Evolutionary conservation across 352 stramenopile genomes (phyloP).

Genomic region (Globisporangium splendens): DNA sequence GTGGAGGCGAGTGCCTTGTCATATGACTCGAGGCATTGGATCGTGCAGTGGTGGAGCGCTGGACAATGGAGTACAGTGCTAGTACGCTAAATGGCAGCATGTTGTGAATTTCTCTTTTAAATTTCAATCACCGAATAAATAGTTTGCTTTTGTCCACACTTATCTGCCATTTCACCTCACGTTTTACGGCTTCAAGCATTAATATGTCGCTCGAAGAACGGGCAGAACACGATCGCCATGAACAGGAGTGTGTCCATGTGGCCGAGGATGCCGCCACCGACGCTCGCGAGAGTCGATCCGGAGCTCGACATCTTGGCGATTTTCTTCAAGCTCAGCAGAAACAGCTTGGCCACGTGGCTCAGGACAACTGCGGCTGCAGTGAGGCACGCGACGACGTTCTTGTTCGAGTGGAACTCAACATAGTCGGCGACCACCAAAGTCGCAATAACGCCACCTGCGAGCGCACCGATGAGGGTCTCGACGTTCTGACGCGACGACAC

Average conservation of each 20-base stretch:
- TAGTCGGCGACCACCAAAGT: conserved; percentile 25
- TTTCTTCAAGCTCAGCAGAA: conserved; percentile 63
- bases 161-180: no score
- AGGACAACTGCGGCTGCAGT: conserved; percentile 30
- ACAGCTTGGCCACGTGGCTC: conserved; percentile 53
- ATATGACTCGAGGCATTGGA: no score
- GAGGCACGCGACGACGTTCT: conserved; percentile 26
- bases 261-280: conserved; percentile 55
- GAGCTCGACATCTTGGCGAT: conserved; percentile 43
- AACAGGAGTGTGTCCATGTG: conserved; percentile 58
- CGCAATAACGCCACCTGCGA: conserved; percentile 31
- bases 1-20: no score
- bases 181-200: no score
- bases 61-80: no score
- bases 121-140: no score
- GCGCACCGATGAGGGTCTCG: conserved; percentile 50
- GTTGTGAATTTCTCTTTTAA: no score
- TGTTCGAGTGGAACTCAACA: conserved; percentile 37
- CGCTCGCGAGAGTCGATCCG: conserved; percentile 28
- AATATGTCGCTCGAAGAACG: conserved; percentile 29
- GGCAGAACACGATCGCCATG: conserved; percentile 50
- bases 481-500: conserved; percentile 57
- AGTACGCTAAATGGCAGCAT: no score
- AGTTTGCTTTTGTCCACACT: no score
- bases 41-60: no score